Percentiles rank a stretch among this genome's conserved stretches.
Evolutionary conservation across 306 rosid genomes (phyloP).

Genomic region (Gynostemma pentaphyllum): DNA sequence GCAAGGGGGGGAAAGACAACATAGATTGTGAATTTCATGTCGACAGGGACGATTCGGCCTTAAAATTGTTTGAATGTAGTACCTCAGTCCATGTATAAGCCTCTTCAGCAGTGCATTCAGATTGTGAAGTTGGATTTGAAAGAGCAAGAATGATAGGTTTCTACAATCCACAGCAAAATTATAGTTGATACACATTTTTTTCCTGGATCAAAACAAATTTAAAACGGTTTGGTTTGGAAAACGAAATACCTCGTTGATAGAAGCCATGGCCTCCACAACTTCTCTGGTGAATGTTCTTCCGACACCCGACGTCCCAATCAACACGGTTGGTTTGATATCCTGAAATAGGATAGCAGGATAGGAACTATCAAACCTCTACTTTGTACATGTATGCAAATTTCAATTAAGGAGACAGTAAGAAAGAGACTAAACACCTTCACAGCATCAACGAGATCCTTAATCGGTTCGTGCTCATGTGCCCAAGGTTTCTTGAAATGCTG

Average conservation of each 20-base stretch:
- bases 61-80: neutral
- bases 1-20: neutral
- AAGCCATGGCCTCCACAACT: constrained; percentile 72
- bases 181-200: neutral
- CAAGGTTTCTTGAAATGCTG: constrained; percentile 94
- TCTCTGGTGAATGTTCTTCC: constrained; percentile 67
- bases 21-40: neutral
- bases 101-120: constrained; percentile 58
- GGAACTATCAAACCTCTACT: constrained; percentile 7
- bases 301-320: constrained; percentile 87
- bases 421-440: constrained; percentile 42
- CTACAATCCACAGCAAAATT: constrained; percentile 15
- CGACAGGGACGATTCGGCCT: neutral
- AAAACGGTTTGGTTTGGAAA: neutral
- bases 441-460: constrained; percentile 45
- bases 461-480: constrained; percentile 85
- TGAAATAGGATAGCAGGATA: constrained; percentile 23
- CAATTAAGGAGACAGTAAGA: neutral
- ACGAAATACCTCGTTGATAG: constrained; percentile 20
- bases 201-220: neutral
- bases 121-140: constrained; percentile 56
- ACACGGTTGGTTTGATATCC: constrained; percentile 79
- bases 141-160: constrained; percentile 45
- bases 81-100: constrained; percentile 55
- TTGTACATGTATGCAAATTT: neutral